Base-by-base conservation (phyloP, 202 grass and related monocot species). In the Cymbopogon flexuosus region DNA sequence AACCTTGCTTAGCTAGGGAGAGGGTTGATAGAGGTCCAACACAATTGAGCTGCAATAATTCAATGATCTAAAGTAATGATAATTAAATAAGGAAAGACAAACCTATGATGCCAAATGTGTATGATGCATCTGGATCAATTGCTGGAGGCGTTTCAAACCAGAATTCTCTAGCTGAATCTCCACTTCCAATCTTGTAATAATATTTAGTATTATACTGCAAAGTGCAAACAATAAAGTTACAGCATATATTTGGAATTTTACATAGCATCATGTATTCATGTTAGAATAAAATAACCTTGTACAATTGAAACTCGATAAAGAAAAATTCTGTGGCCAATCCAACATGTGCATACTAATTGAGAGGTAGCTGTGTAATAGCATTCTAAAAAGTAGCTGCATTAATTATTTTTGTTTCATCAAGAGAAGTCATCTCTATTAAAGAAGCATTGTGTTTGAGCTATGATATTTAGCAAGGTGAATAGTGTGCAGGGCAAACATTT, bases 61-160 rank as follows among this genome's bases (percentile, higher is more conserved):
- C 8, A 40, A 23, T 77, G 34, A 66, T 23, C 21, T 10, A 23
- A 61, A 78, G 9, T 33, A 76, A 76, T 39, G 46, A 69, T 29
- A 13, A 14, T 75, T 6, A 75, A 65, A 75, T 27, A 62, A 51
- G 54, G 36, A 80, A 72, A 83, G 62, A 64, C 65, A 62, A 89
- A 91, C 90, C 94, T 84, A 97, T 97, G 79, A 98, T 91, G 61
- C 95, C 95, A 76, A 98, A 95, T 63, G 77, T 88, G 79, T 93
- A 98, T n/a, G 88, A 61, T 68, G 90, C 90, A 89, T 95, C 95
- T 67, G 88, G 80, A 81, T 89, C 82, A 77, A 98, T 82, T 66
- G 77, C 84, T 86, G 95, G 92, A 77, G 95, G 92, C 24, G 92
- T 98, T 79, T 93, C 76, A 84, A 98, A 98, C 92, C 82, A 98